These are phyloP conservation scores for Mycena galopus DNA, from an alignment of 768 basidiomycete genomes.

Conservation along the genomic window DNA sequence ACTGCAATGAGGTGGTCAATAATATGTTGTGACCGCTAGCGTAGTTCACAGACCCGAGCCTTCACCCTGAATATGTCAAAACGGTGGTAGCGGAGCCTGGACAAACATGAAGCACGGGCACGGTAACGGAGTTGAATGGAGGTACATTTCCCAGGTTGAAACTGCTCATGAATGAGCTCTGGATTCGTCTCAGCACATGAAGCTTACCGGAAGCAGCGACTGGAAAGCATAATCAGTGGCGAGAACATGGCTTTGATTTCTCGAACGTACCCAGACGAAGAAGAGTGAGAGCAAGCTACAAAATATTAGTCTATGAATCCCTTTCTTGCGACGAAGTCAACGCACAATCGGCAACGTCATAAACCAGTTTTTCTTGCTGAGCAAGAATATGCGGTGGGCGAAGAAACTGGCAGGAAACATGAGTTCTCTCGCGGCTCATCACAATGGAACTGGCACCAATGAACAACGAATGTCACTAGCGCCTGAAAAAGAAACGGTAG, in stretches of 20 bases:
- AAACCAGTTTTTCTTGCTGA: constrained; percentile 43
- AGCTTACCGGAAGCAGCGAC: constrained; percentile 37
- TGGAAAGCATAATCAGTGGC: constrained; percentile 1
- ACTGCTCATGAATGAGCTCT: constrained; percentile 21
- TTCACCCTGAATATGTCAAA: constrained; percentile 35
- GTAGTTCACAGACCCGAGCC: constrained; percentile 22
- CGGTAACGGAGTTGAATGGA: neutral
- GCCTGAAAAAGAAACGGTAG: constrained; percentile 43
- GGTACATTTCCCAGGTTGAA: constrained; percentile 43
- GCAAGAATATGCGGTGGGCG: constrained; percentile 49
- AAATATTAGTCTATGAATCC: constrained; percentile 25
- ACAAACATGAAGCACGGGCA: neutral
- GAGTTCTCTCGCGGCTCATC: neutral
- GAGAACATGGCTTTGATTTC: no score
- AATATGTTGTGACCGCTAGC: neutral
- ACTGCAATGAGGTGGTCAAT: constrained; percentile 44
- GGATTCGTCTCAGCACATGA: no score
- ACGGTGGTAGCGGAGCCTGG: constrained; percentile 38
- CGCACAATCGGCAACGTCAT: constrained; percentile 41
- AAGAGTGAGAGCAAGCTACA: constrained; percentile 37
- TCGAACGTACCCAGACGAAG: constrained; percentile 39
- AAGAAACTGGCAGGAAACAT: constrained; percentile 47
- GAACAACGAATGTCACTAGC: constrained; percentile 56
- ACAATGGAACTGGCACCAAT: constrained; percentile 47
- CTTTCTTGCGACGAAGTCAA: neutral